Conservation (phyloP, 768 basidiomycete genomes). For the Podaxis sp. region DNA sequence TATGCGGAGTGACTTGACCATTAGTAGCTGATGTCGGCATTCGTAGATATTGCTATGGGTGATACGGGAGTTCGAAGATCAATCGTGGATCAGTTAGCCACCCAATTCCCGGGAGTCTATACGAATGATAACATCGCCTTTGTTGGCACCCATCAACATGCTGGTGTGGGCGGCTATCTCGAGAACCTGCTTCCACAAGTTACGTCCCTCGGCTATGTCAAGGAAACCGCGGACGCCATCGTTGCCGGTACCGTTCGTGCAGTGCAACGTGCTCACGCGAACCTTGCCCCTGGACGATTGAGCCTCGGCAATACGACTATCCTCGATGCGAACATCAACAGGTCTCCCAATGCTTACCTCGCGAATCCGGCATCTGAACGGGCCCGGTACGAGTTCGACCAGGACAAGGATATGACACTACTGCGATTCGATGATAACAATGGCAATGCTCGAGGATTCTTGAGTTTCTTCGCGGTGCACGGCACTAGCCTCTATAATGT, state of each 20-base stretch:
- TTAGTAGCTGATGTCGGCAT: neutral
- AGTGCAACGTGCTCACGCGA: constrained; percentile 62
- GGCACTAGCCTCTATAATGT: constrained; percentile 80
- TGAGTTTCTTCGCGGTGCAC: constrained; percentile 77
- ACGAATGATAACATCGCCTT: constrained; percentile 70
- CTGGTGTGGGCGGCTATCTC: constrained; percentile 75
- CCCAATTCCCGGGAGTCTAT: constrained; percentile 60
- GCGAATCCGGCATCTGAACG: constrained; percentile 72
- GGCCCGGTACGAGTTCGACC: constrained; percentile 61
- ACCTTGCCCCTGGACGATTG: constrained; percentile 54
- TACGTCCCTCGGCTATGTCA: constrained; percentile 70
- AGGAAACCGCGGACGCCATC: constrained; percentile 68
- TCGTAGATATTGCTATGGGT: constrained; percentile 74
- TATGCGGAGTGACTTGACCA: neutral
- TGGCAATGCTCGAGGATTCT: constrained; percentile 58
- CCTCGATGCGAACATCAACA: constrained; percentile 64
- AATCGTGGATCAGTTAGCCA: constrained; percentile 54
- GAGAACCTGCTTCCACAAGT: constrained; percentile 77
- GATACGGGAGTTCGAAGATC: constrained; percentile 71
- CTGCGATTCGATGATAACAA: constrained; percentile 57
- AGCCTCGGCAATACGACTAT: constrained; percentile 68
- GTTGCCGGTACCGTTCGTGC: constrained; percentile 65
- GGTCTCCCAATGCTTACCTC: constrained; percentile 71
- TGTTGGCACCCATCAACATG: constrained; percentile 71
- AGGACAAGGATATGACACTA: constrained; percentile 71